A percentile compares a stretch with the other conserved stretches of the same genome.
These are phyloP conservation scores for Neonectria magnoliae DNA, from an alignment of 2,329 filamentous ascomycete species.

Conservation along the genomic window DNA sequence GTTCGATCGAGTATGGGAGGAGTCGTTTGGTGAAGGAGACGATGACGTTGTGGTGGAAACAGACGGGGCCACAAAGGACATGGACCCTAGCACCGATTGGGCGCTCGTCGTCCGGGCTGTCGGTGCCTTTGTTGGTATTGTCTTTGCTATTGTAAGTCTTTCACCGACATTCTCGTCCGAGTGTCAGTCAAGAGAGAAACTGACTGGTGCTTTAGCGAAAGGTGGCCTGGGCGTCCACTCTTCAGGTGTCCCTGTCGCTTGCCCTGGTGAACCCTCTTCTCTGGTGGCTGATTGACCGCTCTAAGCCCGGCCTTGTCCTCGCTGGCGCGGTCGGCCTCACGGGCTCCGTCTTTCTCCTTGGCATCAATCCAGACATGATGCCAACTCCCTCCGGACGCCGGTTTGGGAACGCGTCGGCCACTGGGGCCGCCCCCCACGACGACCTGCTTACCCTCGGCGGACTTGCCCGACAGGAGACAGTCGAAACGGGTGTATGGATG, in stretches of 20 bases:
- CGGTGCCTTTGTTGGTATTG: conserved; percentile 69
- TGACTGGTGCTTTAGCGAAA: conserved; percentile 70
- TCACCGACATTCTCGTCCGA: neutral
- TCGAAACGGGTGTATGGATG: conserved; percentile 87
- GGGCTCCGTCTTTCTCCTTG: conserved; percentile 79
- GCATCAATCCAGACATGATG: conserved; percentile 81
- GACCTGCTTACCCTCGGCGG: conserved; percentile 54
- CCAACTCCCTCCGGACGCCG: conserved; percentile 66
- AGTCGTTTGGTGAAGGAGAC: conserved; percentile 53
- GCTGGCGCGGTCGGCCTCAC: conserved; percentile 77
- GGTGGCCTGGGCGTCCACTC: conserved; percentile 90
- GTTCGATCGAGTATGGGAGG: conserved; percentile 81
- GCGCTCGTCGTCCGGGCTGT: conserved; percentile 68
- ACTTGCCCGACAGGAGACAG: conserved; percentile 68
- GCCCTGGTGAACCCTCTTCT: conserved; percentile 91
- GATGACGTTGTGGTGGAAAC: conserved; percentile 45
- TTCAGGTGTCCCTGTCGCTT: conserved; percentile 91
- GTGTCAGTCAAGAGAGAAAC: conserved; percentile 5
- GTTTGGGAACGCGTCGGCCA: conserved; percentile 35
- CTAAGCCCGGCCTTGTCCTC: conserved; percentile 83
- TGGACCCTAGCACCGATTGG: conserved; percentile 73
- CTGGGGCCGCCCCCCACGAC: conserved; percentile 21
- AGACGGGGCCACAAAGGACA: conserved; percentile 41
- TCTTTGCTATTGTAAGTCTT: conserved; percentile 77
- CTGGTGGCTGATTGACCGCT: conserved; percentile 96